phyloP scores from a whole-genome alignment of 495 filamentous ascomycete genomes.

The Penicillium paradoxum region DNA sequence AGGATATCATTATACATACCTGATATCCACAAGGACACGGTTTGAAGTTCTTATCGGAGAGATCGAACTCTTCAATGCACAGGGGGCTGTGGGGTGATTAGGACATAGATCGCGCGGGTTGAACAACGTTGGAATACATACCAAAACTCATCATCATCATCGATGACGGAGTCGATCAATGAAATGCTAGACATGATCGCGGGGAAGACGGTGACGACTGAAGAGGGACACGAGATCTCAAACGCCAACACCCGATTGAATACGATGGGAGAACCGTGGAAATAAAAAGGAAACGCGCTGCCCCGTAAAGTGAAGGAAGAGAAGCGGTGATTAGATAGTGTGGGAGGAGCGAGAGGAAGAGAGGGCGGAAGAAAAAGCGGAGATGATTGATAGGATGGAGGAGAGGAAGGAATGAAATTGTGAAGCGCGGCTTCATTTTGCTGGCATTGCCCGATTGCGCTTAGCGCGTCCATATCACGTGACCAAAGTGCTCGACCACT shows the following conservation, averaged over 20 bases:
- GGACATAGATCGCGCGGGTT: background rate
- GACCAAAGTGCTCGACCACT: conserved; percentile 24
- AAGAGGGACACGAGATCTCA: conserved; percentile 22
- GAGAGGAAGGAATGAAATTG: conserved; percentile 33
- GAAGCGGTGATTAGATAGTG: conserved; percentile 11
- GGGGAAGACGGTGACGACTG: conserved; percentile 18
- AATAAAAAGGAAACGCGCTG: conserved; percentile 13
- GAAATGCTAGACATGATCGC: conserved; percentile 54
- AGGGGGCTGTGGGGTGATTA: conserved; percentile 61
- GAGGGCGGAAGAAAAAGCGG: conserved; percentile 11
- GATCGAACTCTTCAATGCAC: conserved; percentile 98
- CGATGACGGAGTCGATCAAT: conserved; percentile 93
- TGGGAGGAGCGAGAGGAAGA: conserved; percentile 10
- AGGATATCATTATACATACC: conserved; percentile 46
- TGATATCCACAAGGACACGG: conserved; percentile 98
- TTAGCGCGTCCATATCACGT: conserved; percentile 30
- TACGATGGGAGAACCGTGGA: conserved; percentile 17
- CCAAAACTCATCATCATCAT: conserved; percentile 94
- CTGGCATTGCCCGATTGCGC: conserved; percentile 32
- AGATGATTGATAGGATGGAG: conserved; percentile 18
- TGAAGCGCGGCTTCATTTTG: conserved; percentile 37
- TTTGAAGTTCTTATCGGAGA: conserved; percentile 93
- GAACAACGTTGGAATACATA: conserved; percentile 38
- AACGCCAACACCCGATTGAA: conserved; percentile 30
- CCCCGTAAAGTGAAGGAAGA: conserved; percentile 12